Evolutionary conservation across 192 early-diverging fungal genomes (phyloP).

Genomic region (Coemansia sp.): DNA sequence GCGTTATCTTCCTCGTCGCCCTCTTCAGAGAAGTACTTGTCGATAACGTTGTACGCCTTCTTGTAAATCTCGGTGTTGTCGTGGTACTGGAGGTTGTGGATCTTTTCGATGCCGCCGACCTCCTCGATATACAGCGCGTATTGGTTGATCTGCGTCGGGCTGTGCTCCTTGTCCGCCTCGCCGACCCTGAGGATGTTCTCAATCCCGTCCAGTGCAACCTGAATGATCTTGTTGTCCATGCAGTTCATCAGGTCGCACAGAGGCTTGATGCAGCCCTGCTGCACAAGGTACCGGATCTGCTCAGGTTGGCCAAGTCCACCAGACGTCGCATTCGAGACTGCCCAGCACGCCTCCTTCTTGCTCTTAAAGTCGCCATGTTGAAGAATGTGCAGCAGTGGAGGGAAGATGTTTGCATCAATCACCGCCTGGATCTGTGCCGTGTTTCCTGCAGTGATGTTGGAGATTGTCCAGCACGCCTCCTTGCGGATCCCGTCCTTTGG

Average conservation of each 20-base stretch:
- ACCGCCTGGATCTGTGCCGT: conserved; percentile 91
- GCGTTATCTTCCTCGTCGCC: conserved; percentile 71
- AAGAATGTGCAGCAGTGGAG: conserved; percentile 86
- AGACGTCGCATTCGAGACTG: conserved; percentile 98
- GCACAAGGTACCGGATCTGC: conserved; percentile 92
- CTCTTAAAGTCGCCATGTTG: conserved; percentile 94
- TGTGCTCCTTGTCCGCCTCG: conserved; percentile 74
- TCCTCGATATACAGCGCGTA: conserved; percentile 92
- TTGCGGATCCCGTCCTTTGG: conserved; percentile 96
- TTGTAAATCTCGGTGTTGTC: conserved; percentile 96
- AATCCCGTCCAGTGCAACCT: conserved; percentile 95
- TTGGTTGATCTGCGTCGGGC: conserved; percentile 67
- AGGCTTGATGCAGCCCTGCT: conserved; percentile 92
- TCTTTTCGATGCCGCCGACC: conserved; percentile 93
- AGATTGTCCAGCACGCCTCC: conserved; percentile 99
- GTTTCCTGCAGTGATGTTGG: conserved; percentile 98
- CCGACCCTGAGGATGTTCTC: conserved; percentile 99
- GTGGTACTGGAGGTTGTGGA: conserved; percentile 93
- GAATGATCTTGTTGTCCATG: conserved; percentile 95
- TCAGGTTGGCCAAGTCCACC: conserved; percentile 88
- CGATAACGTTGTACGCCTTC: conserved; percentile 94
- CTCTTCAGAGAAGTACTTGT: conserved; percentile 93
- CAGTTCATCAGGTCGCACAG: conserved; percentile 89
- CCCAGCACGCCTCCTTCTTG: conserved; percentile 99
- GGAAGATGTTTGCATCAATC: conserved; percentile 93